These are phyloP conservation scores for Russula lepida DNA, from an alignment of 768 basidiomycete genomes.

Conservation along the genomic window DNA sequence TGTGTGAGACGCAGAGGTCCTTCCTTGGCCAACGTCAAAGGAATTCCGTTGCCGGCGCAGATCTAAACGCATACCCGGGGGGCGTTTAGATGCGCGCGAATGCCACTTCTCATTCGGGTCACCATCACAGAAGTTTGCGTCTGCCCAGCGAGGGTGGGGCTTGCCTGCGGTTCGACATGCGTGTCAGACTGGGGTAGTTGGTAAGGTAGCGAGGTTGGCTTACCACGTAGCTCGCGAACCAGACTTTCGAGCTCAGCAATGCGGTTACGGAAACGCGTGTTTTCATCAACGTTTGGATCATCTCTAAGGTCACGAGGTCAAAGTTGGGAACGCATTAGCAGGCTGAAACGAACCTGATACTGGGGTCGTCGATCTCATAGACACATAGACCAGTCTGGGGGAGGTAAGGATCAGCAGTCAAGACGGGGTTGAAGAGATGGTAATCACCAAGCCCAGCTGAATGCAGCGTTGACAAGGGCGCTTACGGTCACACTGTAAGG, in stretches of 20 bases:
- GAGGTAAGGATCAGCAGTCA: background rate
- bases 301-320: slow-evolving; percentile 41
- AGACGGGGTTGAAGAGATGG: slow-evolving; percentile 12
- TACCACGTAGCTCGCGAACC: slow-evolving; percentile 80
- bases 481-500: slow-evolving; percentile 75
- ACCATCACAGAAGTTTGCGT: slow-evolving; percentile 67
- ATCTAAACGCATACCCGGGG: slow-evolving; percentile 24
- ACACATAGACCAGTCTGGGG: slow-evolving; percentile 85
- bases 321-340: background rate
- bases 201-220: slow-evolving; percentile 10
- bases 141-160: slow-evolving; percentile 83
- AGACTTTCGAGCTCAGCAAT: slow-evolving; percentile 92
- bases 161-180: slow-evolving; percentile 46
- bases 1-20: slow-evolving; percentile 33
- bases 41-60: slow-evolving; percentile 23
- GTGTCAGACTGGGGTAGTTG: slow-evolving; percentile 1
- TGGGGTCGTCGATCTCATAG: slow-evolving; percentile 89
- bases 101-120: slow-evolving; percentile 84
- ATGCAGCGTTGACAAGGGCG: slow-evolving; percentile 88
- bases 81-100: slow-evolving; percentile 68
- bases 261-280: slow-evolving; percentile 72
- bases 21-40: slow-evolving; percentile 23
- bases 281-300: slow-evolving; percentile 83
- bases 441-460: slow-evolving; percentile 68
- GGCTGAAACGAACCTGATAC: slow-evolving; percentile 48